Evolutionary conservation across 805 yeast species (phyloP).

Genomic region (Ogataea wickerhamii): DNA sequence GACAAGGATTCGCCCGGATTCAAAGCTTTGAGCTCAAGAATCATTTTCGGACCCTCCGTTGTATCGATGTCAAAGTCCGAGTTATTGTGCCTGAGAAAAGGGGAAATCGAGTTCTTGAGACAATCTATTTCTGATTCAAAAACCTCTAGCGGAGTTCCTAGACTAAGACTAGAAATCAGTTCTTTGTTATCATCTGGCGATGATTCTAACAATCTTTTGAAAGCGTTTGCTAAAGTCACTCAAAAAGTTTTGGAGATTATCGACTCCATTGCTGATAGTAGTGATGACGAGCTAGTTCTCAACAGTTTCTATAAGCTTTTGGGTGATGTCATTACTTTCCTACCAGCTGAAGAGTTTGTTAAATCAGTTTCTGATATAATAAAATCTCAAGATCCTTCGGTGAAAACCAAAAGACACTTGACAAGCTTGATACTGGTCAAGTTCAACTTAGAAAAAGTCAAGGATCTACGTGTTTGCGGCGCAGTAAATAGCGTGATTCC

Average conservation of each 20-base stretch:
- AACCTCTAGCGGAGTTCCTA: constrained; percentile 38
- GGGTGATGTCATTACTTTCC: constrained; percentile 57
- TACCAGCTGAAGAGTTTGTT: constrained; percentile 75
- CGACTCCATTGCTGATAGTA: constrained; percentile 29
- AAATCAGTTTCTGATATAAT: constrained; percentile 49
- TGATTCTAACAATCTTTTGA: constrained; percentile 20
- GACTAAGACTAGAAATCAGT: constrained; percentile 39
- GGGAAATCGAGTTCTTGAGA: constrained; percentile 55
- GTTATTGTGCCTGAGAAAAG: constrained; percentile 44
- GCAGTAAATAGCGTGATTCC: constrained; percentile 53
- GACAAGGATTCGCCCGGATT: constrained; percentile 36
- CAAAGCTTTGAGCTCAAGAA: constrained; percentile 43
- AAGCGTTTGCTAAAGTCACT: constrained; percentile 27
- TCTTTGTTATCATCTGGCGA: constrained; percentile 31
- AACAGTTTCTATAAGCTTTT: constrained; percentile 52
- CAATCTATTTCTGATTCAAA: constrained; percentile 43
- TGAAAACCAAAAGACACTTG: constrained; percentile 56
- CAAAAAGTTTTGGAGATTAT: constrained; percentile 37
- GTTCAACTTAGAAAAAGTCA: constrained; percentile 63
- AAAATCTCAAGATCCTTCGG: constrained; percentile 34
- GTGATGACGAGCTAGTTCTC: constrained; percentile 35
- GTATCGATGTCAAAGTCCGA: constrained; percentile 49
- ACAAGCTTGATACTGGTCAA: constrained; percentile 61
- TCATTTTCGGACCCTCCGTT: constrained; percentile 61
- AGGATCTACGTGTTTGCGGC: constrained; percentile 43